Evolutionary conservation across 768 basidiomycete species (phyloP).

Genomic region (Termitomyces sp.): DNA sequence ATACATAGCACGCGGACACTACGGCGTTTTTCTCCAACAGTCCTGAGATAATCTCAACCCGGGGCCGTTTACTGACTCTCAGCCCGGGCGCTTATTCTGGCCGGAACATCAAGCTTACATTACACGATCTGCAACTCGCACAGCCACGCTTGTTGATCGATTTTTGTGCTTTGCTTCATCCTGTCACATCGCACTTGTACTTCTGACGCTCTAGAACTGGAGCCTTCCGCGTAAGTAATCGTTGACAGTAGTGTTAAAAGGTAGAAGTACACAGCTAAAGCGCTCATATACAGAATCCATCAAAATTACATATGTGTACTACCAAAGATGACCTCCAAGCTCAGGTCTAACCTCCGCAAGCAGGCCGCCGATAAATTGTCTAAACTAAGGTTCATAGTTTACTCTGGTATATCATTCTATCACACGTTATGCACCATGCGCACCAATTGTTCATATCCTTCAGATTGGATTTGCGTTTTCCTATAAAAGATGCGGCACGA

Average conservation of each 20-base stretch:
- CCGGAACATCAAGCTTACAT: not conserved
- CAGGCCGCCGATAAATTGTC: not conserved
- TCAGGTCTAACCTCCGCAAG: not conserved
- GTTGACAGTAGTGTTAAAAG: not conserved
- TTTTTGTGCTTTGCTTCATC: not conserved
- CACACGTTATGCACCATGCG: not conserved
- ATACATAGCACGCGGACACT: not conserved
- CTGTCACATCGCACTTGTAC: not conserved
- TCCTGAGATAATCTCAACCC: not conserved
- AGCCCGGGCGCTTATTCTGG: not conserved
- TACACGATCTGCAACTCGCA: not conserved
- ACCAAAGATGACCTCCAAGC: not conserved
- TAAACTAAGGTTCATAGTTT: not conserved
- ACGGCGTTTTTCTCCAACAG: not conserved
- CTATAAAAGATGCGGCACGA: not conserved
- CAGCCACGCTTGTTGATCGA: not conserved
- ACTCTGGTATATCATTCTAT: not conserved
- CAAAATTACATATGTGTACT: not conserved
- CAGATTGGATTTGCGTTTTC: not conserved
- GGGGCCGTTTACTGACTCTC: not conserved
- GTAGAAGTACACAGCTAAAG: not conserved
- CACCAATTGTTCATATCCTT: not conserved
- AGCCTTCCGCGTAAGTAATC: too few relatives aligned
- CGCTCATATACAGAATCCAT: not conserved
- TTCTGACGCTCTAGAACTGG: not conserved